Percentiles rank a stretch among this genome's conserved stretches.
phyloP scores from a whole-genome alignment of 1,139 yeast species.

The Keqinozyma sinolaborantium region DNA sequence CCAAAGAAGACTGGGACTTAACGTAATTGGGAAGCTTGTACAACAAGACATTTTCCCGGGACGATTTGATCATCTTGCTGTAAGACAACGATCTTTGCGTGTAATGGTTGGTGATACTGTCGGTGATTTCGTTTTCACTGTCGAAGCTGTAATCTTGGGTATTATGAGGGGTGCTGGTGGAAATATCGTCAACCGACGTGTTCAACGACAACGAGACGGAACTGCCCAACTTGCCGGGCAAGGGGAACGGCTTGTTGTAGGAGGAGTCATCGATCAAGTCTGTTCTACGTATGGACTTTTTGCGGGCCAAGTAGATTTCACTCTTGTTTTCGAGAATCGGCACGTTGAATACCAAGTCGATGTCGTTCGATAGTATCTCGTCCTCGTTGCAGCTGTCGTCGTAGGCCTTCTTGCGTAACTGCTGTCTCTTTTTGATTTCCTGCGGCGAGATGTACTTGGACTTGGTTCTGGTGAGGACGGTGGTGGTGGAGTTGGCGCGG shows the following conservation, averaged over 20 bases:
- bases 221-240: conserved; percentile 29
- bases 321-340: conserved; percentile 40
- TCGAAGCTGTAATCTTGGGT: conserved; percentile 18
- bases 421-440: conserved; percentile 38
- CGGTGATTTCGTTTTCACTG: conserved; percentile 33
- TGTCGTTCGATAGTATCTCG: conserved; percentile 35
- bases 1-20: conserved; percentile 40
- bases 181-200: conserved; percentile 2
- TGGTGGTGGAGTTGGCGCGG: conserved; percentile 5
- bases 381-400: conserved; percentile 45
- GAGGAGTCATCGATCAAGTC: conserved; percentile 27
- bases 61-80: conserved; percentile 26
- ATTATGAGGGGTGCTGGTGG: conserved; percentile 6
- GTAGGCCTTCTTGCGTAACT: conserved; percentile 37
- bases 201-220: conserved; percentile 3
- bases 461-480: conserved; percentile 29
- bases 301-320: conserved; percentile 29
- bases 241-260: conserved; percentile 33
- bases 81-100: conserved; percentile 33
- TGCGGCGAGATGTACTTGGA: conserved; percentile 32
- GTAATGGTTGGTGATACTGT: conserved; percentile 37
- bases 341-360: conserved; percentile 42
- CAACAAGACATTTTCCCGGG: conserved; percentile 32
- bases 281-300: conserved; percentile 1
- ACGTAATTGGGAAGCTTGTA: conserved; percentile 39